Evolutionary conservation across 805 yeast genomes (phyloP).

Genomic region (Schwanniomyces vanrijiae): DNA sequence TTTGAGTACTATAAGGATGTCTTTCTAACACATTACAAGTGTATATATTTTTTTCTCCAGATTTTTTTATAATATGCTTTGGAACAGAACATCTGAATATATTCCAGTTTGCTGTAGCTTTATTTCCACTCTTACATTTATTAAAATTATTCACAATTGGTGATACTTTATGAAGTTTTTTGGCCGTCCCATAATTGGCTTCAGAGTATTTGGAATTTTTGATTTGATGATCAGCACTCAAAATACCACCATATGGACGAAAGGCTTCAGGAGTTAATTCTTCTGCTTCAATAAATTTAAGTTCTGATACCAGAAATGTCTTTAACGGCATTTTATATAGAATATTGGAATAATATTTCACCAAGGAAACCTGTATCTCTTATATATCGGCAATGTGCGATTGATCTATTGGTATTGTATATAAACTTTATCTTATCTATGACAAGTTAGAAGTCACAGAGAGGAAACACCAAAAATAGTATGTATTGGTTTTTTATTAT

Average conservation of each 20-base stretch:
- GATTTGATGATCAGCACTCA: conserved; percentile 77
- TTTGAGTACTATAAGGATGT: conserved; percentile 87
- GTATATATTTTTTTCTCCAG: conserved; percentile 30
- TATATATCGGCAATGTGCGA: neutral
- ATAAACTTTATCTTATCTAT: too few relatives aligned
- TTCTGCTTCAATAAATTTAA: conserved; percentile 42
- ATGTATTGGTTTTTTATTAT: too few relatives aligned
- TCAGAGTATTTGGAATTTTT: conserved; percentile 38
- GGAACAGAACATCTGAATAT: conserved; percentile 83
- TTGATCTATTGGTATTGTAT: neutral
- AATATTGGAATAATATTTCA: neutral
- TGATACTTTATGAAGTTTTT: conserved; percentile 71
- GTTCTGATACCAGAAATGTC: conserved; percentile 28
- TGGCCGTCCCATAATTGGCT: conserved; percentile 95
- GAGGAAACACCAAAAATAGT: too few relatives aligned
- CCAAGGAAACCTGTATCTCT: neutral
- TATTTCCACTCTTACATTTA: conserved; percentile 44
- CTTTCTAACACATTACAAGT: conserved; percentile 74
- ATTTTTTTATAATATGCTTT: conserved; percentile 46
- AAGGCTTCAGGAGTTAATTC: conserved; percentile 68
- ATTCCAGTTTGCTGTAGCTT: conserved; percentile 72
- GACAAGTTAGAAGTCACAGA: too few relatives aligned
- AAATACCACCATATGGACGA: conserved; percentile 69
- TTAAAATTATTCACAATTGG: conserved; percentile 57
- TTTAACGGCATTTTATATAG: conserved; percentile 39